Base-by-base conservation (phyloP, 225 moss, liverwort and hornwort genomes). In the Physcomitrium patens region DNA sequence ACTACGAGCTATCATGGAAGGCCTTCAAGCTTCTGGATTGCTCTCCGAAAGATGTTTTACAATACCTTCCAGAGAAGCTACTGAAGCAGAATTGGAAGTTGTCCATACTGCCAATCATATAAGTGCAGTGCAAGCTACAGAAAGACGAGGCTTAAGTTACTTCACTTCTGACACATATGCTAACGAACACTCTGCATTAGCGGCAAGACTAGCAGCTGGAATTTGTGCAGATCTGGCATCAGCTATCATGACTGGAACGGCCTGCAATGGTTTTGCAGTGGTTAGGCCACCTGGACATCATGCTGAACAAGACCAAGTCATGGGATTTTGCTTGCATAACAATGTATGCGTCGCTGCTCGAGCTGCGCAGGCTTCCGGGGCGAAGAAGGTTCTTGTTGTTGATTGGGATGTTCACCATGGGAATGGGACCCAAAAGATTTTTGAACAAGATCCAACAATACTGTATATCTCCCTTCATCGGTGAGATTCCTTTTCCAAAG, bases 361-460 rank as follows among this genome's bases (percentile, higher is more conserved):
- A 73, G 95, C 94, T 86, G 99, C 99, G 8, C 99, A 95, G 58
- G 67, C 78, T 81, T 88, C 91, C 22, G 99, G 99, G 57, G 99
- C 99, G 28, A 89, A 83, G 14, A 99, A 89, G 69, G 85, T 99
- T 41, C 80, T 99, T 6, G 86, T 99, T 80, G 86, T 99, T 72
- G 99, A 99, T 80, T 99, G 99, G 99, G 99, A 99, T 75, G 99
- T 99, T 27, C 99, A 99, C 83, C 99, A 99, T 67, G 99, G 99
- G 61, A 99, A 99, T 70, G 99, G 99, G 66, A 99, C 93, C 11
- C 99, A 99, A 82, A 88, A 92, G 65, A 93, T 99, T 68, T 99
- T 99, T 68, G 86, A 93, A 62, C 76, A 86, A 56, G 95, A 99
- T 67, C 95, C 95, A 57, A 81, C 91, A 74, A 27, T 85, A 5